Evolutionary conservation across 73 alveolate genomes (phyloP), one percentile per base, ranked within the genome.

Genomic region (Uronychia setigera): DNA sequence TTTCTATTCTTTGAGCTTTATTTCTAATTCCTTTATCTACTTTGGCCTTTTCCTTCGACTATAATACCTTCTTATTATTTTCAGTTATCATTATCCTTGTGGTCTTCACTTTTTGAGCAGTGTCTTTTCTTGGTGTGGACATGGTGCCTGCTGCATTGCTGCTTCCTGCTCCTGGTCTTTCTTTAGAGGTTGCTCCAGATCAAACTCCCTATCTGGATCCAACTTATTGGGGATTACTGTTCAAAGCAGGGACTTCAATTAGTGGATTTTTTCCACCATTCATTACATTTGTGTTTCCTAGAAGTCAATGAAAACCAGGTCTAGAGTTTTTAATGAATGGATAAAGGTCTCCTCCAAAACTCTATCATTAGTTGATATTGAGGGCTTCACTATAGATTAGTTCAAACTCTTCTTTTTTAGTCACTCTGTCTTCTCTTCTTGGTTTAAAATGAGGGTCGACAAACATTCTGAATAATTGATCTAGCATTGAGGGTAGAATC

Each of bases 361-460:
- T 5, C 5, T 19, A 19, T 46, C 67, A 19, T 19, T 46, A 11
- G 67, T 46, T 46, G 67, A 46, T 46, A 19, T 19, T 46, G n/a
- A 46, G 19, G 5, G n/a, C 19, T 46, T 46, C 67, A 46, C 67
- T 46, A 31, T 81, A 88, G 34, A 88, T 46, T 27, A 88, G 88
- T 28, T 88, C 94, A 29, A 81, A 60, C 19, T 81, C 59, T 33
- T 60, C 81, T 14, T 76, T 58, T 1, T 81, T 78, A 0, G 60
- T 60, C 11, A 29, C 81, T 1, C 13, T 29, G n/a, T n/a, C n/a
- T 26, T 33, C 81, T 1, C 19, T 29, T 78, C 81, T 82, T 0
- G 94, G 94, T 35, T 83, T 83, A 32, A 74, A 88, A 30, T 58
- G 14, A 19, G 91, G 92, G 78, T 91, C 96, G 1, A 91, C 89